A percentile compares a stretch with the other conserved stretches of the same genome.
Conservation (phyloP, 208 protist genomes). For the Vickermania ingenoplastis region DNA sequence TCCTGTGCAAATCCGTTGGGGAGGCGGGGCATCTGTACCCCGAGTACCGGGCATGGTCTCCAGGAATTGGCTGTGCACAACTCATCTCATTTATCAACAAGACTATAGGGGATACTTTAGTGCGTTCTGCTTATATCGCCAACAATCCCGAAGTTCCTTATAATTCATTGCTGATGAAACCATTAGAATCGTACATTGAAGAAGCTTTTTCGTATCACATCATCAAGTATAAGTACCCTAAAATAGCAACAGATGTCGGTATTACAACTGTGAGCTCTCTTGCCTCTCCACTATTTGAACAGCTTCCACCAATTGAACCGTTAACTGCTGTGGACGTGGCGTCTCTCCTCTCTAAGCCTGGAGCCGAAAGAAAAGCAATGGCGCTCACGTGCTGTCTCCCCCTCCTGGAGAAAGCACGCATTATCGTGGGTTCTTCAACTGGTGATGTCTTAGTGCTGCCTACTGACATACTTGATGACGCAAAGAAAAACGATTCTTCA, state of each 20-base stretch:
- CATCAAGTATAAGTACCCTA: conserved; percentile 42
- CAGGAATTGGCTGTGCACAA: conserved; percentile 49
- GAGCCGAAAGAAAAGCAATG: conserved; percentile 5
- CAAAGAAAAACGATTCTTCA: neutral
- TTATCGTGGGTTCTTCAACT: conserved; percentile 42
- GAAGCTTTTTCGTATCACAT: conserved; percentile 51
- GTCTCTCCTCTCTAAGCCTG: conserved; percentile 10
- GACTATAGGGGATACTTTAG: conserved; percentile 27
- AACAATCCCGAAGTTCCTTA: conserved; percentile 16
- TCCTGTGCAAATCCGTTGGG: conserved; percentile 67
- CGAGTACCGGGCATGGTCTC: conserved; percentile 65
- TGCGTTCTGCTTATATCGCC: conserved; percentile 46
- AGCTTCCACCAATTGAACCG: conserved; percentile 46
- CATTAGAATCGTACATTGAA: conserved; percentile 34
- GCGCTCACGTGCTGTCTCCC: conserved; percentile 61
- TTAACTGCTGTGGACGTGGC: conserved; percentile 49
- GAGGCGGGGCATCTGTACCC: conserved; percentile 54
- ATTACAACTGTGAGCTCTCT: conserved; percentile 11
- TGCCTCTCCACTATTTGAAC: conserved; percentile 19
- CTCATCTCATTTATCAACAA: conserved; percentile 48
- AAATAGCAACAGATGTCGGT: conserved; percentile 6
- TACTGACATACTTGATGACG: conserved; percentile 1
- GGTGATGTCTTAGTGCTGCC: conserved; percentile 64
- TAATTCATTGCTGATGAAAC: conserved; percentile 10
- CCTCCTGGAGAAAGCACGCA: conserved; percentile 40